Conservation (phyloP, 1,284 basidiomycete species). For the Malassezia arunalokei region DNA sequence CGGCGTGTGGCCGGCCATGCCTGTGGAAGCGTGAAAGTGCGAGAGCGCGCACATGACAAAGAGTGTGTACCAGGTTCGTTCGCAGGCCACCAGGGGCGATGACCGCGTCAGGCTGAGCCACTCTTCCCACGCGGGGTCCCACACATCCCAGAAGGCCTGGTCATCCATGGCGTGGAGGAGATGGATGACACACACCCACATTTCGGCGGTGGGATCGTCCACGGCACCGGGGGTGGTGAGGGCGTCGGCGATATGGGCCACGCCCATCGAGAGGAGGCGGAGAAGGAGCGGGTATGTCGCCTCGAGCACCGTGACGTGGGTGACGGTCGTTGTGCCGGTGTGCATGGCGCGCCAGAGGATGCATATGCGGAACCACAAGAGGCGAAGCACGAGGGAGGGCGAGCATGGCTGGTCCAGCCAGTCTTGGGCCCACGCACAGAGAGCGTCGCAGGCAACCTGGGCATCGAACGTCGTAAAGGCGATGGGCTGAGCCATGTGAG, state of each 20-base stretch:
- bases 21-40: slow-evolving; percentile 60
- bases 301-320: slow-evolving; percentile 1
- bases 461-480: background rate
- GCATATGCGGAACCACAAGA: slow-evolving; percentile 33
- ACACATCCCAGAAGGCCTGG: slow-evolving; percentile 24
- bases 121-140: slow-evolving; percentile 23
- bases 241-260: slow-evolving; percentile 20
- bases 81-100: slow-evolving; percentile 43
- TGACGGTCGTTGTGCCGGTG: background rate
- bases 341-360: slow-evolving; percentile 21
- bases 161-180: slow-evolving; percentile 37
- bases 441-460: background rate
- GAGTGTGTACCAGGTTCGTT: slow-evolving; percentile 58
- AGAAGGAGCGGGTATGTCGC: slow-evolving; percentile 23
- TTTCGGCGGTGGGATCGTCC: slow-evolving; percentile 52
- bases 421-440: slow-evolving; percentile 2
- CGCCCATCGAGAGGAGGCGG: slow-evolving; percentile 25
- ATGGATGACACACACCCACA: slow-evolving; percentile 68
- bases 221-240: background rate
- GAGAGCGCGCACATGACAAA: slow-evolving; percentile 63
- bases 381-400: slow-evolving; percentile 9
- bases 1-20: slow-evolving; percentile 50
- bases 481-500: background rate
- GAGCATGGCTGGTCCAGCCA: background rate
- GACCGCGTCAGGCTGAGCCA: slow-evolving; percentile 49